Base-by-base conservation (phyloP, 2,329 filamentous ascomycete genomes). In the Fusarium duplospermum region DNA sequence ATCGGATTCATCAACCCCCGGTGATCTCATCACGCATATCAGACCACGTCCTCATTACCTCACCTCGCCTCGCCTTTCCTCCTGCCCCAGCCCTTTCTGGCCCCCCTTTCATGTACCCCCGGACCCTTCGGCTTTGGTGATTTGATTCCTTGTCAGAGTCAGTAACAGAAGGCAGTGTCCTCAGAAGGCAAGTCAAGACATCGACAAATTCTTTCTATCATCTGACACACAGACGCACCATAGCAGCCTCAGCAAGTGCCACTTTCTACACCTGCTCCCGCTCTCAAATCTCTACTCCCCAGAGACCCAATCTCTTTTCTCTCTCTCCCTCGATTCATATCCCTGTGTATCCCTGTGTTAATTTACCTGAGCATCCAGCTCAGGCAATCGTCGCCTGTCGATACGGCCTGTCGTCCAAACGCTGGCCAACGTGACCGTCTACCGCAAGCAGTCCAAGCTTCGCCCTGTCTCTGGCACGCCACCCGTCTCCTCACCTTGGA, bases 401-500 rank as follows among this genome's bases (percentile, higher is more conserved):
- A 70, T 66, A 76, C 69, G 66, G 65, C 42, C 68, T 70, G 58
- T 72, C 64, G 52, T 72, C 67, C 71, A 77, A 72, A 70, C 70
- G 73, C 62, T 36, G 58, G 54, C 35, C 74, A 79, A 70, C 68
- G 77, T 79, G 74, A 71, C 67, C 69, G 42, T 64, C 60, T 67
- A 61, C 54, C 47, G 35, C 50, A 62, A 63, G 40, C 62, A 69
- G 45, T 16, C 61, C 42, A 66, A 63, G 64, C 61, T 61, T 63
- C 50, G 60, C 35, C 56, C 62, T 50, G 45, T 66, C 64, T 31
- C 47, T 54, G 70, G 73, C 73, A 79, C 77, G 69, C 77, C 77
- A 79, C 71, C 62, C 71, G 36, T 79, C 77, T 79, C 77, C 77
- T 79, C 77, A 79, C 74, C 76, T 78, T 72, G 67, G 33, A 40